Evolutionary conservation across 768 basidiomycete species (phyloP), one percentile per base, ranked within the genome.

Genomic region (Mycena rebaudengoi): DNA sequence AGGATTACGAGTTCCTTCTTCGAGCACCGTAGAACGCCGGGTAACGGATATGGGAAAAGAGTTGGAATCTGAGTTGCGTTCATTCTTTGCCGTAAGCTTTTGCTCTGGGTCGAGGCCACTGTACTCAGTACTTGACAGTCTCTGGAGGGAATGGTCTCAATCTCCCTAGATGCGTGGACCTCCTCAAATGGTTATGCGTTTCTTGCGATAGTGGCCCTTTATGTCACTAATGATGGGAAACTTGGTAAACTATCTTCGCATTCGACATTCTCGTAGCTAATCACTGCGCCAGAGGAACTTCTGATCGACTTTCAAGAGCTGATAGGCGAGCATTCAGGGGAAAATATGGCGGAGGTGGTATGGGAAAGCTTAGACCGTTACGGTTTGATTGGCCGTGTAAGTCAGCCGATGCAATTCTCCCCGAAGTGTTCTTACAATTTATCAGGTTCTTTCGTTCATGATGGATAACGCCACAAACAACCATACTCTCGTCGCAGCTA

Each of bases 381-480:
- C 64, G 71, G 70, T 0, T 54, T 77, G 16, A 41, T 59, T 20
- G 64, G 65, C 13, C 50, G 58, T 16, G 71, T 75, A 49, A 40
- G 65, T 60, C 10, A 16, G 43, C 25, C 29, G 32, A 40, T 39
- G 28, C 55, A 51, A 39, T 29, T 30, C 30, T 6, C 40, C 20
- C 37, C 8, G 43, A 43, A 14, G 12, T 6, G 18, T 49, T 7
- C 62, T 39, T 43, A 6, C n/a, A 16, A 7, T 51, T 41, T 43
- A 40, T 21, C 28, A 77, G 75, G 59, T 80, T n/a, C 64, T 77
- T 35, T 65, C 75, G 0, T 70, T 79, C 23, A 68, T 79, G 40
- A 73, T 78, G 68, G 75, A 79, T 52, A 79, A 80, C 61, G 77
- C 78, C 5, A 57, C 70, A 0, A 80, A 80, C 53, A 79, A 80